Conservation (phyloP, 2,329 filamentous ascomycete genomes). For the Microcyclosporella mali region DNA sequence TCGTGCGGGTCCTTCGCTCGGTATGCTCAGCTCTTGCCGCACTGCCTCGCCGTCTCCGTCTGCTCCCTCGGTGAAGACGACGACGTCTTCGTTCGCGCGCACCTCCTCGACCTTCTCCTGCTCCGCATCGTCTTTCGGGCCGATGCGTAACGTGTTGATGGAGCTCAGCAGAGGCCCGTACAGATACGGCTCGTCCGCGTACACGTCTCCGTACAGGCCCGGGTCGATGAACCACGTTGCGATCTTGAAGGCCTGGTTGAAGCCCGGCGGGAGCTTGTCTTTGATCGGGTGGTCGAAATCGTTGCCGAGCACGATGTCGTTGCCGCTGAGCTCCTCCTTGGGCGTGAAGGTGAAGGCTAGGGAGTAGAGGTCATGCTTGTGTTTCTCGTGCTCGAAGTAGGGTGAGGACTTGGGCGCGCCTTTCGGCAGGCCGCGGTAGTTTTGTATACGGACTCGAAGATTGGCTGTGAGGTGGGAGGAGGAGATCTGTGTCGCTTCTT, state of each 20-base stretch:
- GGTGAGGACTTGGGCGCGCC: conserved; percentile 62
- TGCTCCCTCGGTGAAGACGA: conserved; percentile 50
- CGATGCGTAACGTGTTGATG: conserved; percentile 71
- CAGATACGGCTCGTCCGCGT: conserved; percentile 77
- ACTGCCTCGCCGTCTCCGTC: conserved; percentile 39
- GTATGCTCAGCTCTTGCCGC: conserved; percentile 36
- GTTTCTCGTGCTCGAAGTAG: conserved; percentile 69
- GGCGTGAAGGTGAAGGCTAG: conserved; percentile 74
- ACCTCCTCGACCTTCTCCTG: conserved; percentile 28
- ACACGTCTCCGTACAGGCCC: conserved; percentile 80
- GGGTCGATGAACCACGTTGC: conserved; percentile 91
- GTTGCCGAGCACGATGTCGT: conserved; percentile 84
- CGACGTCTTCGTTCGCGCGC: conserved; percentile 52
- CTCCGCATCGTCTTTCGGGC: conserved; percentile 39
- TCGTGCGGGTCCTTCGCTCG: conserved; percentile 40
- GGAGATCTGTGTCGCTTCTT: conserved; percentile 56
- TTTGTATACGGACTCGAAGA: conserved; percentile 68
- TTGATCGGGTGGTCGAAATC: conserved; percentile 90
- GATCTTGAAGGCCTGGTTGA: conserved; percentile 74
- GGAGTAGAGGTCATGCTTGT: conserved; percentile 74
- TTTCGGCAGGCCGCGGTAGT: conserved; percentile 62
- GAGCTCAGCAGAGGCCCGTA: conserved; percentile 76
- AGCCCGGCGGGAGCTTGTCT: conserved; percentile 77
- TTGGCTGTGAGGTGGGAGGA: conserved; percentile 59
- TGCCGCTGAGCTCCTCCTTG: conserved; percentile 58